Conservation (phyloP, 2,329 filamentous ascomycete species). For the Xylariaceae sp. region DNA sequence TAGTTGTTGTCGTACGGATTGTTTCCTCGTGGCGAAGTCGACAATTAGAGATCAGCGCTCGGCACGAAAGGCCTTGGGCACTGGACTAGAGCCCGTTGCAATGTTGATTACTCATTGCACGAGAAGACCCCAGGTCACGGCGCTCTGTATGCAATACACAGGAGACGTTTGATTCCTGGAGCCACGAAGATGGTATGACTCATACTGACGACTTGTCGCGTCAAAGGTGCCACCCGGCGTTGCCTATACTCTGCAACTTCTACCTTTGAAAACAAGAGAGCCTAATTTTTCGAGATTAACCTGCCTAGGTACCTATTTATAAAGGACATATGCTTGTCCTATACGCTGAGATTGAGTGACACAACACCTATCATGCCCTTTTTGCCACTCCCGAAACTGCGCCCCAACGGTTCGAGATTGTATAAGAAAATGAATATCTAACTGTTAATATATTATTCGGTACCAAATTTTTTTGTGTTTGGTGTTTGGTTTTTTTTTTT, state of each 20-base stretch:
- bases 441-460: too few species aligned
- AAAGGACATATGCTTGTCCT: too few species aligned
- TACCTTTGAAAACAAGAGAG: too few species aligned
- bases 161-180: background rate
- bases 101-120: background rate
- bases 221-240: background rate
- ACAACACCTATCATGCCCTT: background rate
- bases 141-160: background rate
- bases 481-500: too few species aligned
- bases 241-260: constrained; percentile 3
- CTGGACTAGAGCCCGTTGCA: background rate
- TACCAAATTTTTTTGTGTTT: too few species aligned
- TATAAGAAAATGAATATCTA: too few species aligned
- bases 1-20: background rate
- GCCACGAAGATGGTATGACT: background rate
- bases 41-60: too few species aligned
- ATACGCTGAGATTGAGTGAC: background rate
- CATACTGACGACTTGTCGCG: background rate
- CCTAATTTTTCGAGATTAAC: constrained; percentile 2
- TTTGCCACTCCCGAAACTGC: background rate
- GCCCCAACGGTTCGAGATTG: too few species aligned
- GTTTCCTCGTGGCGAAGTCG: too few species aligned
- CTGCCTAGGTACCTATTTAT: background rate
- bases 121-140: background rate
- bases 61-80: background rate